These are phyloP conservation scores for Linderina pennispora DNA, from an alignment of 192 early-diverging fungal genomes.

Conservation along the genomic window DNA sequence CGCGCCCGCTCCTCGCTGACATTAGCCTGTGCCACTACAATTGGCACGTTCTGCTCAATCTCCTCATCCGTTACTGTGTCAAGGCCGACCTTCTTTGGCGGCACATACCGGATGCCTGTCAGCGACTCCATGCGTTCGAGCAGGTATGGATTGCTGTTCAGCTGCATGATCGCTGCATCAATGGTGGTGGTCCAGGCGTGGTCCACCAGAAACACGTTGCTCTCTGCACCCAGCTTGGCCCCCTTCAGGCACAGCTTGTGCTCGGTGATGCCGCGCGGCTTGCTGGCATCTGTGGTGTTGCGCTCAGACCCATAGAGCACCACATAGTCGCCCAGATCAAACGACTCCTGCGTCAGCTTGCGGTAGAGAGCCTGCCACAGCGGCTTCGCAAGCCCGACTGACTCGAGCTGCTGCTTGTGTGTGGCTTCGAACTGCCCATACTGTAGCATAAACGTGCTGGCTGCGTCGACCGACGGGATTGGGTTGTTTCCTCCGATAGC, in stretches of 20 bases:
- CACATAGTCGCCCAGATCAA: constrained; percentile 36
- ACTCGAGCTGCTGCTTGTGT: constrained; percentile 38
- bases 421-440: constrained; percentile 38
- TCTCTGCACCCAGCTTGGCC: constrained; percentile 24
- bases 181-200: constrained; percentile 69
- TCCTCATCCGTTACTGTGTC: constrained; percentile 18
- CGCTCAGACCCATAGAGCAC: constrained; percentile 18
- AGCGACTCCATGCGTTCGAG: constrained; percentile 58
- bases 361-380: constrained; percentile 34
- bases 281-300: neutral
- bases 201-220: constrained; percentile 63
- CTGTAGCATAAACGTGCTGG: constrained; percentile 22
- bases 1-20: constrained; percentile 52
- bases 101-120: constrained; percentile 52
- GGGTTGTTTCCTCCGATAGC: no score
- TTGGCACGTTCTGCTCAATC: constrained; percentile 40
- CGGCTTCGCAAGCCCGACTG: constrained; percentile 24
- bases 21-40: constrained; percentile 54
- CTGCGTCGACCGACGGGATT: constrained; percentile 17
- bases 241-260: constrained; percentile 17
- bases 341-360: constrained; percentile 18
- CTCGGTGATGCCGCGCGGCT: constrained; percentile 3
- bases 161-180: constrained; percentile 48
- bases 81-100: constrained; percentile 20
- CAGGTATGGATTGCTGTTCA: constrained; percentile 49